A percentile compares a stretch with the other conserved stretches of the same genome.
These are phyloP conservation scores for Geranium rotundifolium DNA, from an alignment of 345 rosid species.

Conservation along the genomic window DNA sequence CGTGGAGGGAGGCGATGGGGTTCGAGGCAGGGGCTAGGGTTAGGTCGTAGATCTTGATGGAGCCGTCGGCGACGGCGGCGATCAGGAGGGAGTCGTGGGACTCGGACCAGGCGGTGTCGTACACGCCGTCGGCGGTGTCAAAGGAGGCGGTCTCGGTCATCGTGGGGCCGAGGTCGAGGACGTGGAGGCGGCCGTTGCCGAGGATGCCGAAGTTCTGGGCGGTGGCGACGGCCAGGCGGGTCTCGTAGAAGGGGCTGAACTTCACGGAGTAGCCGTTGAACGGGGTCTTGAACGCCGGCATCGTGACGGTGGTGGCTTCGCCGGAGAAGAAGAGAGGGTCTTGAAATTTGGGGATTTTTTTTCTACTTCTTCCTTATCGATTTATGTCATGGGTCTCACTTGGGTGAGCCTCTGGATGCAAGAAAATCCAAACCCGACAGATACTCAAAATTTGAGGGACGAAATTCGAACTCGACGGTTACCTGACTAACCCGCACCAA, in stretches of 20 bases:
- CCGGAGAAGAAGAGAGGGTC: no score
- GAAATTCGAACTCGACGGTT: no score
- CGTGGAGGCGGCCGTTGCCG: slow-evolving; percentile 86
- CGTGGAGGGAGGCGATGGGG: slow-evolving; percentile 71
- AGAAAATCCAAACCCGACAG: no score
- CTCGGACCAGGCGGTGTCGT: slow-evolving; percentile 86
- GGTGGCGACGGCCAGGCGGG: slow-evolving; percentile 80
- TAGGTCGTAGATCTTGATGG: slow-evolving; percentile 77
- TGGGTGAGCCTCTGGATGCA: no score
- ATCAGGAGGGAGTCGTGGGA: slow-evolving; percentile 84
- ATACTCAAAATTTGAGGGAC: no score
- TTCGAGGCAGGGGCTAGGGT: slow-evolving; percentile 59
- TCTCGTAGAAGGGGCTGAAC: slow-evolving; percentile 83
- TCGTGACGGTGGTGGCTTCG: slow-evolving; percentile 12
- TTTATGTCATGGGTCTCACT: no score
- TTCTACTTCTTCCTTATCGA: no score
- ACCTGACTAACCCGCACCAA: no score
- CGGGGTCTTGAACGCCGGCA: slow-evolving; percentile 75
- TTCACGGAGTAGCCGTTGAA: slow-evolving; percentile 85
- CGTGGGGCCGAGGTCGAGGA: slow-evolving; percentile 51
- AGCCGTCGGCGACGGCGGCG: slow-evolving; percentile 77
- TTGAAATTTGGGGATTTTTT: no score
- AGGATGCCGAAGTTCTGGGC: slow-evolving; percentile 91
- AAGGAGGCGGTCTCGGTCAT: slow-evolving; percentile 41
- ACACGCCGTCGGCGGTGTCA: slow-evolving; percentile 87